These are phyloP conservation scores for Lodderomyces orthopsilosis DNA, from an alignment of 1,139 yeast genomes.

Conservation along the genomic window DNA sequence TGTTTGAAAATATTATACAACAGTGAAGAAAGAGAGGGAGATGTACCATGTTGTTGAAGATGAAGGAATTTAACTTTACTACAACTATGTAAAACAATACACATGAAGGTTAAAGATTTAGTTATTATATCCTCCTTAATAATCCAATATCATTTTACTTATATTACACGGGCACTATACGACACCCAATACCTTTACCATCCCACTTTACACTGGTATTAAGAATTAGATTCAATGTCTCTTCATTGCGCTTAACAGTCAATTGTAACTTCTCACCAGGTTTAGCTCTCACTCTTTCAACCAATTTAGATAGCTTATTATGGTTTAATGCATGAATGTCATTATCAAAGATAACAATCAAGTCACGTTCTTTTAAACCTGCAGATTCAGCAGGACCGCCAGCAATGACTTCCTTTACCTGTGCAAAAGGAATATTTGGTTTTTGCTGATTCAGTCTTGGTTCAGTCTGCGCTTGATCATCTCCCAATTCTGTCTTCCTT, in stretches of 20 bases:
- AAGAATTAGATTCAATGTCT: conserved; percentile 29
- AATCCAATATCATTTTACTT: not conserved
- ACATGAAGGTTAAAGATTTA: no score
- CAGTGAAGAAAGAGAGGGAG: no score
- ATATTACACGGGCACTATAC: conserved; percentile 48
- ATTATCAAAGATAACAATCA: conserved; percentile 49
- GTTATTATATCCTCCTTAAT: no score
- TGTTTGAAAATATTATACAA: no score
- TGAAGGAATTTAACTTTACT: no score
- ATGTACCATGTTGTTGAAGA: no score
- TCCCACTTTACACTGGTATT: conserved; percentile 61
- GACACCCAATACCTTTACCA: conserved; percentile 78
- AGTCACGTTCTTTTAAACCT: conserved; percentile 46
- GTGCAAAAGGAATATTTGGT: conserved; percentile 53
- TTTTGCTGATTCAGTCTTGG: not conserved
- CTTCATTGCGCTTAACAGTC: conserved; percentile 30
- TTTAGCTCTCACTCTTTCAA: conserved; percentile 26
- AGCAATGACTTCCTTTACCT: conserved; percentile 43
- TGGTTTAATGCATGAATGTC: conserved; percentile 53
- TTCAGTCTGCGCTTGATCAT: not conserved
- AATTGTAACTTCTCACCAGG: conserved; percentile 31
- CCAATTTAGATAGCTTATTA: conserved; percentile 39
- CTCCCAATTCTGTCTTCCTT: conserved; percentile 6
- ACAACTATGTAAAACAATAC: no score
- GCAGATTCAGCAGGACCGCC: conserved; percentile 50